Evolutionary conservation across 2,329 filamentous ascomycete genomes (phyloP).

Genomic region (Neofusicoccum cordaticola): DNA sequence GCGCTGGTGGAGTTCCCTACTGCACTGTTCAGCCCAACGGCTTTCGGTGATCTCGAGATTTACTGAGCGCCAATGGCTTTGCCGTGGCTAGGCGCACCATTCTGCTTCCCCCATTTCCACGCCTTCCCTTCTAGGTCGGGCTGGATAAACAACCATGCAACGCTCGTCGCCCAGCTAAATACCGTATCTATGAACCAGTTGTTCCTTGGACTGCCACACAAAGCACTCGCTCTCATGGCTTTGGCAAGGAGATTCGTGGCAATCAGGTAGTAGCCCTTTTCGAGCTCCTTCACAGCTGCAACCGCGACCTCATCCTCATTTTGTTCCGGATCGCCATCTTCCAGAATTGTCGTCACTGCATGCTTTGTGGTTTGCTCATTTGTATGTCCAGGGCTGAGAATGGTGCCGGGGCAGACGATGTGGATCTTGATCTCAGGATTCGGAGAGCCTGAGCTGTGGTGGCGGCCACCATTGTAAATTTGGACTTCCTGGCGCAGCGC

Average conservation of each 20-base stretch:
- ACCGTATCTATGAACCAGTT: constrained; percentile 54
- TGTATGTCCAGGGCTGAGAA: constrained; percentile 71
- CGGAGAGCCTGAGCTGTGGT: constrained; percentile 27
- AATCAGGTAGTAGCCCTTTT: constrained; percentile 76
- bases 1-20: too few species aligned
- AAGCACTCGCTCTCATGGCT: constrained; percentile 63
- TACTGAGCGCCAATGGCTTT: not conserved
- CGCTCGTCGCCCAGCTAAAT: constrained; percentile 51
- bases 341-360: constrained; percentile 71
- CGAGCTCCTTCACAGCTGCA: constrained; percentile 68
- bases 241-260: constrained; percentile 71
- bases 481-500: constrained; percentile 78
- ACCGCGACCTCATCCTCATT: constrained; percentile 74
- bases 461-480: constrained; percentile 70
- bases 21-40: too few species aligned
- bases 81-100: constrained; percentile 36
- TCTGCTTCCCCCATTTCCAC: constrained; percentile 56
- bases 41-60: not conserved
- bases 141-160: constrained; percentile 57
- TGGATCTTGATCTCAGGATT: constrained; percentile 70
- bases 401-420: constrained; percentile 79
- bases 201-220: constrained; percentile 55
- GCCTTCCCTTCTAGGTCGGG: constrained; percentile 58
- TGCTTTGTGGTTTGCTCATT: constrained; percentile 79
- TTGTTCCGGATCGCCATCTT: constrained; percentile 78